These are phyloP conservation scores for Suillus weaverae DNA, from an alignment of 768 basidiomycete species.

Conservation along the genomic window DNA sequence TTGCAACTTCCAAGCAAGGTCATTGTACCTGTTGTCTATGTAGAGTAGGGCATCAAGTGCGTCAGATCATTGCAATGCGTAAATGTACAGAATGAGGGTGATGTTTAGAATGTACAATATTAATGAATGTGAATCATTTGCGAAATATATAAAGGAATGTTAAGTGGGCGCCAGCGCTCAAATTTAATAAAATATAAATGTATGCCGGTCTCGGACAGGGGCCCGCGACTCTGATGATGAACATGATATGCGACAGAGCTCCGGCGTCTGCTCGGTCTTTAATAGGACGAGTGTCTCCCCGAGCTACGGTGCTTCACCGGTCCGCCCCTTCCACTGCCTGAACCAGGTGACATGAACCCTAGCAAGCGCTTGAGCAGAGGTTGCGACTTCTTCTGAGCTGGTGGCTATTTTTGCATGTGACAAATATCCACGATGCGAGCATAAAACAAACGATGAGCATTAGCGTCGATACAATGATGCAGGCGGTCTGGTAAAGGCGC, in stretches of 20 bases:
- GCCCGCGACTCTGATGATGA: no score
- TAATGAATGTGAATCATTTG: neutral
- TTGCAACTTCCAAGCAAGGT: neutral
- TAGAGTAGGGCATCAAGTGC: neutral
- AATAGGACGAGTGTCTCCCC: conserved; percentile 27
- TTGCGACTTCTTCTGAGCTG: conserved; percentile 30
- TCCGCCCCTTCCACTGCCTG: conserved; percentile 23
- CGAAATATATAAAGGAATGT: neutral
- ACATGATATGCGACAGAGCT: neutral
- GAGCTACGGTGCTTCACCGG: conserved; percentile 16
- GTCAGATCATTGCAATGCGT: neutral
- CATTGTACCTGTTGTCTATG: neutral
- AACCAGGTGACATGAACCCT: conserved; percentile 29
- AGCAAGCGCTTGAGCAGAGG: conserved; percentile 33
- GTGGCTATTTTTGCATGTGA: conserved; percentile 24
- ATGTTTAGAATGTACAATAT: neutral
- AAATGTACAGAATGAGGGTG: conserved; percentile 5
- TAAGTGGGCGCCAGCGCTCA: neutral
- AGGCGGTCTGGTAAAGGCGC: conserved; percentile 17
- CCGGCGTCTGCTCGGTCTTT: neutral
- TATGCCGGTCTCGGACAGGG: neutral
- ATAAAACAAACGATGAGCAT: conserved; percentile 13
- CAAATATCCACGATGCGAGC: conserved; percentile 7
- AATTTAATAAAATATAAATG: neutral
- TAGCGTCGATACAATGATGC: conserved; percentile 17